Percentiles rank a stretch among this genome's conserved stretches.
These are phyloP conservation scores for Psilocybe subaeruginosa DNA, from an alignment of 768 basidiomycete genomes.

Conservation along the genomic window DNA sequence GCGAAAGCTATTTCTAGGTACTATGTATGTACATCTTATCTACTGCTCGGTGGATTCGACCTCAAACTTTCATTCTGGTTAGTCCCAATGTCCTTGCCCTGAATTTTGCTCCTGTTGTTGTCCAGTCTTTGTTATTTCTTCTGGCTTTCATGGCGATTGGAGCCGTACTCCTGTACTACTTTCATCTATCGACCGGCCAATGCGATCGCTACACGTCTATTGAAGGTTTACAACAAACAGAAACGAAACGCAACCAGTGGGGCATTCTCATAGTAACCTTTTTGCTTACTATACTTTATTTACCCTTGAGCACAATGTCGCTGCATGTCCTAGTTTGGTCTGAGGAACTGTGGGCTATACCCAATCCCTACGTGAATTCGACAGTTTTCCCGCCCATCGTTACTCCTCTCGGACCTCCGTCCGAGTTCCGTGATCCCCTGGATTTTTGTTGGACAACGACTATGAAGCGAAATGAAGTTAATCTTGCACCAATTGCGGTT, in stretches of 20 bases:
- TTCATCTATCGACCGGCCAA: constrained; percentile 50
- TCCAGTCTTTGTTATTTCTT: constrained; percentile 64
- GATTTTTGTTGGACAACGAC: constrained; percentile 85
- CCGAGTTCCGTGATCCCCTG: constrained; percentile 59
- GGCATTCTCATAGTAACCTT: constrained; percentile 66
- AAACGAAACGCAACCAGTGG: constrained; percentile 46
- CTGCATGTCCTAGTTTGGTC: constrained; percentile 80
- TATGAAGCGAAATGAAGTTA: constrained; percentile 69
- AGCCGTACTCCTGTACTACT: constrained; percentile 57
- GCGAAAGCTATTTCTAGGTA: constrained; percentile 64
- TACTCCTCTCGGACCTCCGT: constrained; percentile 55
- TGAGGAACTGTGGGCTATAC: constrained; percentile 72
- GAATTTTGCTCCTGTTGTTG: constrained; percentile 66
- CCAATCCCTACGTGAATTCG: constrained; percentile 68
- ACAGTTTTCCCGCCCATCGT: constrained; percentile 52
- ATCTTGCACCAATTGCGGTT: constrained; percentile 66
- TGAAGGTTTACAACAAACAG: constrained; percentile 58
- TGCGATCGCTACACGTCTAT: constrained; percentile 51
- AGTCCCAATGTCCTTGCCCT: constrained; percentile 78
- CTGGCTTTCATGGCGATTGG: constrained; percentile 58
- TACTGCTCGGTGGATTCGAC: background rate
- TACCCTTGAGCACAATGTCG: constrained; percentile 79
- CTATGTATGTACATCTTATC: constrained; percentile 50
- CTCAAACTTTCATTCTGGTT: constrained; percentile 1
- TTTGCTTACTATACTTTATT: constrained; percentile 67